A percentile compares a stretch with the other conserved stretches of the same genome.
Evolutionary conservation across 2,329 filamentous ascomycete genomes (phyloP).

Genomic region (Cordyceps fumosorosea): DNA sequence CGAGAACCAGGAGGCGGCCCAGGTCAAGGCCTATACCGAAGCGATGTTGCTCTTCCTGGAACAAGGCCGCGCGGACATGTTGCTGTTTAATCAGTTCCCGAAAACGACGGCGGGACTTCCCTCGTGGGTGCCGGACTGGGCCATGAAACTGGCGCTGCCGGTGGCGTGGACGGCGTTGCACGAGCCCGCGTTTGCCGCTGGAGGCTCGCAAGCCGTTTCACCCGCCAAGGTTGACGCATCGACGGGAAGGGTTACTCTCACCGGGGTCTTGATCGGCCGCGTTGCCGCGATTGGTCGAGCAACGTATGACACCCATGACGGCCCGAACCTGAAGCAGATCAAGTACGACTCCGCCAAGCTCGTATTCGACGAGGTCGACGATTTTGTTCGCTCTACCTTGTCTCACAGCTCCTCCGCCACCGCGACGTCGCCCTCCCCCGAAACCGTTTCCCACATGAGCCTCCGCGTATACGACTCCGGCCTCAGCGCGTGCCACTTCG

Average conservation of each 20-base stretch:
- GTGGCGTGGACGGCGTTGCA: constrained; percentile 20
- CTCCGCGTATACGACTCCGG: constrained; percentile 20
- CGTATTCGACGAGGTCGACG: constrained; percentile 22
- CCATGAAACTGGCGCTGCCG: constrained; percentile 22
- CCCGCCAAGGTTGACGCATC: neutral
- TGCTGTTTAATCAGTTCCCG: constrained; percentile 25
- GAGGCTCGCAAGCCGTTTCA: constrained; percentile 16
- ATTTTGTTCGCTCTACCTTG: constrained; percentile 14
- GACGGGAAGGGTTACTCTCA: neutral
- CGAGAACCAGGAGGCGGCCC: constrained; percentile 1
- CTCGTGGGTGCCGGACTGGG: constrained; percentile 31
- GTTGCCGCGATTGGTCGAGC: neutral
- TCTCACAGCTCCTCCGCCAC: neutral
- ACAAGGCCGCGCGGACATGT: constrained; percentile 20
- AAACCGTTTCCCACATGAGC: neutral
- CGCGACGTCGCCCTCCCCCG: neutral
- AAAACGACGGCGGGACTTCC: constrained; percentile 20
- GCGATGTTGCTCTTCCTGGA: constrained; percentile 18
- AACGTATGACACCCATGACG: neutral
- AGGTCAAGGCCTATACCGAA: constrained; percentile 17
- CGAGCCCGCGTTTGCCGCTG: constrained; percentile 20
- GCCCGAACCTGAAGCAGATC: constrained; percentile 12
- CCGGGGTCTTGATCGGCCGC: neutral
- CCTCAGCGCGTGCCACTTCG: constrained; percentile 14
- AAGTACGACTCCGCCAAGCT: constrained; percentile 19